Evolutionary conservation across 1,284 basidiomycete genomes (phyloP).

Genomic region (Melampsora americana): DNA sequence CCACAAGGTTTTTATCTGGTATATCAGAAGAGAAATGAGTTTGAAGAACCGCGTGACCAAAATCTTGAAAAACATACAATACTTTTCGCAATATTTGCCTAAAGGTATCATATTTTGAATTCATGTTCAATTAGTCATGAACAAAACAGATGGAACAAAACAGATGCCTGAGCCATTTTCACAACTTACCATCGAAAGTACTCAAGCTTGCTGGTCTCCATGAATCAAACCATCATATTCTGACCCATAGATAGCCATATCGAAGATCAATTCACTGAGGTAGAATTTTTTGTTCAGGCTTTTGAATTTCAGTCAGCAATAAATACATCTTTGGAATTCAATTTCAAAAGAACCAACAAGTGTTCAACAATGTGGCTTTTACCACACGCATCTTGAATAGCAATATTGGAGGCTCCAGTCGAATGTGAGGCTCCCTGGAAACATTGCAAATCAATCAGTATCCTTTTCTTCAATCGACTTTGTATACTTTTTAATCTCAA

Average conservation of each 20-base stretch:
- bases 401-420: slow-evolving; percentile 15
- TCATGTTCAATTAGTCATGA: not conserved
- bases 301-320: not conserved
- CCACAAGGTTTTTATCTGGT: not conserved
- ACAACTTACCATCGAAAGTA: slow-evolving; percentile 34
- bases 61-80: not conserved
- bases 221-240: slow-evolving; percentile 30
- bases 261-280: not conserved
- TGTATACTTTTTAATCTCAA: not conserved
- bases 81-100: not conserved
- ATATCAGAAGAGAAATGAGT: not conserved
- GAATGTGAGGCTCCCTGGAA: not conserved
- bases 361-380: not conserved
- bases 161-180: not conserved
- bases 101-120: not conserved
- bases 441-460: not conserved
- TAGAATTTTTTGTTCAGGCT: not conserved
- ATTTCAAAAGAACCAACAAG: not conserved
- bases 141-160: not conserved
- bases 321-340: not conserved
- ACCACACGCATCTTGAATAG: slow-evolving; percentile 13
- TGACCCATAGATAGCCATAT: slow-evolving; percentile 27
- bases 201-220: slow-evolving; percentile 17
- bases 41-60: not conserved
- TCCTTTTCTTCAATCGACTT: not conserved